Conservation (phyloP, 2,329 filamentous ascomycete genomes). For the Fusarium illudens region DNA sequence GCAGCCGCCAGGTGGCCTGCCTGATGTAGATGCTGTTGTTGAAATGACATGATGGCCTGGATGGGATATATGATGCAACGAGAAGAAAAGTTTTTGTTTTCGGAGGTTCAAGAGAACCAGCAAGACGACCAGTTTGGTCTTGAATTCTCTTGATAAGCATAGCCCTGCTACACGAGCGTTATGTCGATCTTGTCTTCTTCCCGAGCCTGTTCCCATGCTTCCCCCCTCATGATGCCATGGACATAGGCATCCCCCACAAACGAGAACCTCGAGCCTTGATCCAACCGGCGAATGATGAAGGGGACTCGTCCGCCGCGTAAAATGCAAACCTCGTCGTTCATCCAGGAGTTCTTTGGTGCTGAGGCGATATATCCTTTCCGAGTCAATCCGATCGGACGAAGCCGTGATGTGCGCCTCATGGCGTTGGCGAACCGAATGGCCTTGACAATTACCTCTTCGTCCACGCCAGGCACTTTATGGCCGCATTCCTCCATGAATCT, state of each 20-base stretch:
- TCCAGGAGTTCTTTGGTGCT: not conserved
- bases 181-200: not conserved
- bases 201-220: not conserved
- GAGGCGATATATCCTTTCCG: not conserved
- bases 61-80: conserved; percentile 15
- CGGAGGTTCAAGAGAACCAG: not conserved
- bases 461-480: not conserved
- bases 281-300: not conserved
- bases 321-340: not conserved
- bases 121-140: not conserved
- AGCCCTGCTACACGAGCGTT: not conserved
- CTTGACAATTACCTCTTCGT: not conserved
- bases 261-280: not conserved
- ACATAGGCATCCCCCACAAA: not conserved
- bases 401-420: not conserved
- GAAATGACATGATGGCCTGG: not conserved
- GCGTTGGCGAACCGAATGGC: not conserved
- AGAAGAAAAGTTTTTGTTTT: conserved; percentile 30
- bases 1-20: conserved; percentile 74
- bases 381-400: not conserved
- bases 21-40: conserved; percentile 65
- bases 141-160: not conserved
- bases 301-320: not conserved
- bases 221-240: not conserved
- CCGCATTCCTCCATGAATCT: not conserved